phyloP scores from a whole-genome alignment of 2,329 filamentous ascomycete species.

The Fusarium brevicatenulatum region DNA sequence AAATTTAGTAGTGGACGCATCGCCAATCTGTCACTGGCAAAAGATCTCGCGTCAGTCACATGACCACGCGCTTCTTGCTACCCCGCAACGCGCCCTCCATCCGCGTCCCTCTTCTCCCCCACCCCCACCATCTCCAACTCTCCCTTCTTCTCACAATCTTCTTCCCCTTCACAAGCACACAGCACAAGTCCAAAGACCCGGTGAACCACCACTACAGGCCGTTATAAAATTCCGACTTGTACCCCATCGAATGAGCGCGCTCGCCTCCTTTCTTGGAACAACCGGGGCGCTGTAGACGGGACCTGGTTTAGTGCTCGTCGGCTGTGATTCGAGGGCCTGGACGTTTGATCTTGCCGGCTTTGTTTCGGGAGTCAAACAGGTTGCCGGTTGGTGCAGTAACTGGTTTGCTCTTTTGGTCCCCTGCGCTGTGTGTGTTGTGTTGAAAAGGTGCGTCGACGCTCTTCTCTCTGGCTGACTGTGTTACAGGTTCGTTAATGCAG shows the following conservation, averaged over 20 bases:
- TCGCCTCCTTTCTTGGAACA: not conserved
- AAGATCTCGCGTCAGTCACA: rapidly evolving
- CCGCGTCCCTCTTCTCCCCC: not conserved
- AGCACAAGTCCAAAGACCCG: not conserved
- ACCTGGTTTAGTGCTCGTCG: not conserved
- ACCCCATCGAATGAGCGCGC: not conserved
- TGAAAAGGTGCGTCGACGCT: rapidly evolving
- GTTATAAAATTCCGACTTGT: not conserved
- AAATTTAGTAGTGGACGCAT: not conserved
- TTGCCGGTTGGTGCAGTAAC: not conserved
- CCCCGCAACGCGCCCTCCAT: not conserved
- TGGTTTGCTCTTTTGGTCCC: not conserved
- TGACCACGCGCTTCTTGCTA: not conserved
- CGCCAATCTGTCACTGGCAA: not conserved
- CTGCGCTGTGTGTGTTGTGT: not conserved
- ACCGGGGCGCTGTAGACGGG: not conserved
- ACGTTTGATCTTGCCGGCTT: not conserved
- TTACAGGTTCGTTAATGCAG: not conserved
- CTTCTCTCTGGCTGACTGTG: not conserved
- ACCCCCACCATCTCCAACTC: not conserved
- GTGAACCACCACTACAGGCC: not conserved
- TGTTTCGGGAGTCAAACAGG: not conserved
- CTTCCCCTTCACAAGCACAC: not conserved
- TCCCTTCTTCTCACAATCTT: not conserved
- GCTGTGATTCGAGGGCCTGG: not conserved